Conservation (phyloP, 805 yeast species). For the Pichia nanzhaoensis region DNA sequence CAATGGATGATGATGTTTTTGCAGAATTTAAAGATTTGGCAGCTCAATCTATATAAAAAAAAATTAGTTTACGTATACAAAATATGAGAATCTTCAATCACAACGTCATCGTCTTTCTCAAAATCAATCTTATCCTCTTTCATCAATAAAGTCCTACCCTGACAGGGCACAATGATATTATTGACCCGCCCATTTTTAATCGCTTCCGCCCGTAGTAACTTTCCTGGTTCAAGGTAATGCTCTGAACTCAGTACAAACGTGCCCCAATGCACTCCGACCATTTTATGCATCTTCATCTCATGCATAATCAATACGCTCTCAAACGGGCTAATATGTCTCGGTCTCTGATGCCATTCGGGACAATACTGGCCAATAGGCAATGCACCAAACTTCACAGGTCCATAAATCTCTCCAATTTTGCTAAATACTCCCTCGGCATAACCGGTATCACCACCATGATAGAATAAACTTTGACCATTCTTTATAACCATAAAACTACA, state of each 20-base stretch:
- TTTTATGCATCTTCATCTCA: slow-evolving; percentile 51
- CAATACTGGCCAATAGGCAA: slow-evolving; percentile 94
- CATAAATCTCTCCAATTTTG: slow-evolving; percentile 57
- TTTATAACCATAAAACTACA: slow-evolving; percentile 72
- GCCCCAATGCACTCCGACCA: slow-evolving; percentile 95
- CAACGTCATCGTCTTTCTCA: slow-evolving; percentile 6
- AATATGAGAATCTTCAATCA: slow-evolving; percentile 13
- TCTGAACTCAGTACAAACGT: slow-evolving; percentile 88
- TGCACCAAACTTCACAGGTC: slow-evolving; percentile 60
- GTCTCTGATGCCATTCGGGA: slow-evolving; percentile 90
- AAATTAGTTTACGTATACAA: slow-evolving; percentile 18
- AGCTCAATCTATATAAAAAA: slow-evolving; percentile 16
- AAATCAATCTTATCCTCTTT: slow-evolving; percentile 8
- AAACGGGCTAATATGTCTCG: slow-evolving; percentile 78
- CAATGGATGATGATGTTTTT: slow-evolving; percentile 58
- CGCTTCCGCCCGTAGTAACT: slow-evolving; percentile 47
- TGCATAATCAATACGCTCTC: slow-evolving; percentile 67
- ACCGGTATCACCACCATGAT: slow-evolving; percentile 95
- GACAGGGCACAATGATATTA: slow-evolving; percentile 56
- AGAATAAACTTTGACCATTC: slow-evolving; percentile 64
- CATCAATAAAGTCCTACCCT: slow-evolving; percentile 43
- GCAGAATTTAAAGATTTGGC: slow-evolving; percentile 33
- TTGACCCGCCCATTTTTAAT: slow-evolving; percentile 29
- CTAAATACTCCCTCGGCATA: slow-evolving; percentile 68
- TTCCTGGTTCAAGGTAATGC: slow-evolving; percentile 77